Evolutionary conservation across 495 filamentous ascomycete species (phyloP).

Genomic region (Corynascus novoguineensis): DNA sequence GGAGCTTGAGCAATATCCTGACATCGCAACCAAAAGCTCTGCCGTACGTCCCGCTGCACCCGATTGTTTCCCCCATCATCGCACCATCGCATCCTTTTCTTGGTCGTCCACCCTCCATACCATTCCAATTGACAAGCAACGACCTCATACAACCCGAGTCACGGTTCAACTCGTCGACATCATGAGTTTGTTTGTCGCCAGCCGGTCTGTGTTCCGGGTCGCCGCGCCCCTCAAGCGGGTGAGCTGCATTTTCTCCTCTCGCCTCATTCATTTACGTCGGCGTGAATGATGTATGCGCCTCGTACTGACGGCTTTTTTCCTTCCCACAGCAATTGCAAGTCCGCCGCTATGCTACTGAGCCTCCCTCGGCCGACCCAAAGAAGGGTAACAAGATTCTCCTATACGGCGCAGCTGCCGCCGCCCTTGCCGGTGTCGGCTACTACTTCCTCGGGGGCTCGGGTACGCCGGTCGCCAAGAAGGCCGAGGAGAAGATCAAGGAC

Average conservation of each 20-base stretch:
- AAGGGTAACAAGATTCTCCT: conserved; percentile 39
- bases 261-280: neutral
- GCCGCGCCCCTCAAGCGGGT: conserved; percentile 31
- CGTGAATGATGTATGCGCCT: too few relatives aligned
- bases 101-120: neutral
- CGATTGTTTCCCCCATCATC: conserved; percentile 7
- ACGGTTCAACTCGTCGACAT: neutral
- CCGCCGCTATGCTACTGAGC: conserved; percentile 53
- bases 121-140: conserved; percentile 4
- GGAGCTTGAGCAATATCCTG: neutral
- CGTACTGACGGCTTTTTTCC: neutral
- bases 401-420: conserved; percentile 35
- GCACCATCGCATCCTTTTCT: neutral
- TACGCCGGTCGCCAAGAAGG: conserved; percentile 44
- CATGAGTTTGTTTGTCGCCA: conserved; percentile 33
- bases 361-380: conserved; percentile 28
- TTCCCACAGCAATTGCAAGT: conserved; percentile 17
- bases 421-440: conserved; percentile 46
- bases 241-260: conserved; percentile 12
- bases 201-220: conserved; percentile 30
- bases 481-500: conserved; percentile 47
- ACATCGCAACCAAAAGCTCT: neutral
- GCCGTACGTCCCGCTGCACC: conserved; percentile 1
- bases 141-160: neutral
- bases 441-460: conserved; percentile 44